A percentile compares a stretch with the other conserved stretches of the same genome.
Conservation (phyloP, 331 rosid species). For the Telfairia occidentalis region DNA sequence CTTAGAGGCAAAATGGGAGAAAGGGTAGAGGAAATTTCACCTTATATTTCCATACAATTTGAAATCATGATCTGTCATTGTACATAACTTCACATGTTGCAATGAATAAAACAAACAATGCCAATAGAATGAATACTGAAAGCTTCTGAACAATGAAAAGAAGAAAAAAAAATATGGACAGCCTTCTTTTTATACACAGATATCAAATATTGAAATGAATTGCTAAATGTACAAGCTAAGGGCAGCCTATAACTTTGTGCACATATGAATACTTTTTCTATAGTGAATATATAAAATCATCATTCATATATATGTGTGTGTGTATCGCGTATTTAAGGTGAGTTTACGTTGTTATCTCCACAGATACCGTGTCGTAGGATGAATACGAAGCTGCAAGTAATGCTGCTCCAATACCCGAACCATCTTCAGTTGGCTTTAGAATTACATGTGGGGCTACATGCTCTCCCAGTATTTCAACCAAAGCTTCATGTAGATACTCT, state of each 20-base stretch:
- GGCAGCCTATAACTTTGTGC: slow-evolving; percentile 1
- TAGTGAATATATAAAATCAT: background rate
- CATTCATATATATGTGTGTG: background rate
- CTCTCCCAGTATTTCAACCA: slow-evolving; percentile 66
- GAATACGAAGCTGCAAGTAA: slow-evolving; percentile 61
- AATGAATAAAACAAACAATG: slow-evolving; percentile 8
- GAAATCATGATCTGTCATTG: background rate
- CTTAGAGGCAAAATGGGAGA: background rate
- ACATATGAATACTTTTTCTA: background rate
- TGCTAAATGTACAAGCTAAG: slow-evolving; percentile 42
- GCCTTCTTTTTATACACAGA: slow-evolving; percentile 39
- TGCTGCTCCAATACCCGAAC: slow-evolving; percentile 73
- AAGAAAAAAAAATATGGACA: slow-evolving; percentile 26
- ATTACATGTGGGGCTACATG: slow-evolving; percentile 53
- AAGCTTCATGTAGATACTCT: slow-evolving; percentile 57
- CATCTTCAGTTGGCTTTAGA: slow-evolving; percentile 63
- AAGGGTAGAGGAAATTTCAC: background rate
- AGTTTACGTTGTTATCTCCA: background rate
- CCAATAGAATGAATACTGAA: slow-evolving; percentile 7
- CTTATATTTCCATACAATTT: background rate
- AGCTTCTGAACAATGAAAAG: background rate
- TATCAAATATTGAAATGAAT: slow-evolving; percentile 33
- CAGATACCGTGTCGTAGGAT: slow-evolving; percentile 17
- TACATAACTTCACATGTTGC: background rate
- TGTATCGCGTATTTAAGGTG: too few relatives aligned